phyloP scores from a whole-genome alignment of 202 grass and related monocot species.

The Dendrocalamus latiflorus region DNA sequence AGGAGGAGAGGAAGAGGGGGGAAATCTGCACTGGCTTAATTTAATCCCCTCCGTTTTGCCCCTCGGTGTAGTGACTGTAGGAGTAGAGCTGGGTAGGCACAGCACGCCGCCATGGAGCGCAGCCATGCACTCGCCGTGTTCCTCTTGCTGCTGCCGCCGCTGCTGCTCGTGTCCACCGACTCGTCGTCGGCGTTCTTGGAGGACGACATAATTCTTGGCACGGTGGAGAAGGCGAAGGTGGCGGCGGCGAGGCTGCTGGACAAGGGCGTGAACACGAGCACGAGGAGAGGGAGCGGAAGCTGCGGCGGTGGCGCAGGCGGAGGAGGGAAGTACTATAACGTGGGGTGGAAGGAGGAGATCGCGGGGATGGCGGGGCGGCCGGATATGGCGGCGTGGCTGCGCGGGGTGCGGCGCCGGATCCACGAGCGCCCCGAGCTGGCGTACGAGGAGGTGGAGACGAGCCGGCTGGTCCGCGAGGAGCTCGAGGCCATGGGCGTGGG shows the following conservation, averaged over 20 bases:
- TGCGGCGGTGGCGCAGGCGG: background rate
- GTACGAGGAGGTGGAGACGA: conserved; percentile 97
- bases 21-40: too few species aligned
- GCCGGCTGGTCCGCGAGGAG: conserved; percentile 56
- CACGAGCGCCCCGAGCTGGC: conserved; percentile 89
- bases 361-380: conserved; percentile 34
- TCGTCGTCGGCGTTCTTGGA: conserved; percentile 30
- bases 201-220: conserved; percentile 36
- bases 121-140: conserved; percentile 2
- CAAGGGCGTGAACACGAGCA: conserved; percentile 25
- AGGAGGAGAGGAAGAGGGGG: too few species aligned
- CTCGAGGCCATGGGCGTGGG: conserved; percentile 49
- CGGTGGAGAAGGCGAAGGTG: background rate
- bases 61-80: background rate
- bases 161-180: background rate
- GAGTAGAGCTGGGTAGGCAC: background rate
- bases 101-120: background rate
- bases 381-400: conserved; percentile 60
- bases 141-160: background rate
- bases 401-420: conserved; percentile 53
- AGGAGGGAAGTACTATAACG: background rate
- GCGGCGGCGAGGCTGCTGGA: background rate
- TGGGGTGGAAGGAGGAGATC: conserved; percentile 69
- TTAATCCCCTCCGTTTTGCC: background rate
- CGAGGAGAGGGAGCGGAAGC: background rate